These are phyloP conservation scores for Schizochytrium sp. DNA, from an alignment of 108 stramenopile species.

Conservation along the genomic window DNA sequence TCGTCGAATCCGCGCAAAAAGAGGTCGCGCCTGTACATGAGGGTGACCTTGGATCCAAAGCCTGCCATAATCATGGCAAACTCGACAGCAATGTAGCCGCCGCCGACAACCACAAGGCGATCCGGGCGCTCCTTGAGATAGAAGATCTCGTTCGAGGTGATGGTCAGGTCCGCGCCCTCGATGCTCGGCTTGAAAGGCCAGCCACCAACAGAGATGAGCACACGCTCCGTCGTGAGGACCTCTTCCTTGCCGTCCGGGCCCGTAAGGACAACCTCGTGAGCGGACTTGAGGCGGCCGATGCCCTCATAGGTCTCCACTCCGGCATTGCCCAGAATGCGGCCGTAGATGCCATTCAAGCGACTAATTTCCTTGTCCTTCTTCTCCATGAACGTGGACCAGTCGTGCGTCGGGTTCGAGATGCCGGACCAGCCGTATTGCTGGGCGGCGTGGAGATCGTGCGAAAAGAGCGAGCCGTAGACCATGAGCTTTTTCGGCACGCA, in stretches of 20 bases:
- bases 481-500: constrained; percentile 74
- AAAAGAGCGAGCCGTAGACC: constrained; percentile 62
- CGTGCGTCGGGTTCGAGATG: constrained; percentile 33
- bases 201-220: constrained; percentile 84
- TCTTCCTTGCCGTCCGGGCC: constrained; percentile 33
- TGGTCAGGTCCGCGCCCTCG: constrained; percentile 60
- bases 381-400: constrained; percentile 69
- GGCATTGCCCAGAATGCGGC: constrained; percentile 45
- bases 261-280: constrained; percentile 31
- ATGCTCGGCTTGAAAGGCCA: constrained; percentile 56
- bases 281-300: constrained; percentile 10
- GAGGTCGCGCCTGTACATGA: constrained; percentile 54
- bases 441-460: constrained; percentile 20
- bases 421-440: constrained; percentile 48
- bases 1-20: constrained; percentile 69
- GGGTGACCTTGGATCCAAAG: constrained; percentile 68
- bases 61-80: constrained; percentile 76
- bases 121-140: constrained; percentile 69
- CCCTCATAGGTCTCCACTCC: not conserved
- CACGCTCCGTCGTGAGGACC: constrained; percentile 43
- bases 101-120: constrained; percentile 82
- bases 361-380: constrained; percentile 71
- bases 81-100: constrained; percentile 93
- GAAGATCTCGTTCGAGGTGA: constrained; percentile 84
- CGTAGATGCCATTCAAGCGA: constrained; percentile 75